These are phyloP conservation scores for Tylopilus sp. DNA, from an alignment of 768 basidiomycete genomes.

Conservation along the genomic window DNA sequence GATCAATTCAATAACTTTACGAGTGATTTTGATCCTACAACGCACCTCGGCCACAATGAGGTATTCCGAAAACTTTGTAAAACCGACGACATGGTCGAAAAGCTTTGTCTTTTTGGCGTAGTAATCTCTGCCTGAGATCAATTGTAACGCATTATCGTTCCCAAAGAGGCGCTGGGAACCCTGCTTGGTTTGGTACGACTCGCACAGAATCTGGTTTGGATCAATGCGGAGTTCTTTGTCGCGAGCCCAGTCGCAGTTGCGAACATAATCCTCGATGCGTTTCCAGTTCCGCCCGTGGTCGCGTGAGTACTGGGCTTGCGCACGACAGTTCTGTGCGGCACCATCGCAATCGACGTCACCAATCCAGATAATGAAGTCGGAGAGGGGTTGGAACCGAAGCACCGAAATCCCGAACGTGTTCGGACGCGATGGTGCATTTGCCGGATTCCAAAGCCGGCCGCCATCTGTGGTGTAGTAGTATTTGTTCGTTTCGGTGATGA, in stretches of 20 bases:
- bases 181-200: slow-evolving; percentile 77
- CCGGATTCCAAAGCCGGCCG: slow-evolving; percentile 65
- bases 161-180: slow-evolving; percentile 67
- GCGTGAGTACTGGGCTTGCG: slow-evolving; percentile 67
- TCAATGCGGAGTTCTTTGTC: slow-evolving; percentile 79
- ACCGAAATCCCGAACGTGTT: slow-evolving; percentile 76
- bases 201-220: slow-evolving; percentile 87
- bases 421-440: slow-evolving; percentile 62
- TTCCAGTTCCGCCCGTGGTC: slow-evolving; percentile 80
- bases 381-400: slow-evolving; percentile 82
- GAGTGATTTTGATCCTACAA: neutral
- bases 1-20: slow-evolving; percentile 20
- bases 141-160: slow-evolving; percentile 63
- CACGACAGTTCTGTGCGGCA: slow-evolving; percentile 56
- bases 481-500: slow-evolving; percentile 65
- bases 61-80: slow-evolving; percentile 96
- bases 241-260: slow-evolving; percentile 88
- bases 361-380: slow-evolving; percentile 87
- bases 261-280: slow-evolving; percentile 79
- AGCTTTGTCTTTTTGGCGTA: slow-evolving; percentile 68
- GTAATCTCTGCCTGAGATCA: slow-evolving; percentile 75
- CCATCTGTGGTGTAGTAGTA: slow-evolving; percentile 83
- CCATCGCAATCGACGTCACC: slow-evolving; percentile 68
- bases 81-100: slow-evolving; percentile 89
- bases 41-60: slow-evolving; percentile 91